These are phyloP conservation scores for Rhodotorula sp. DNA, from an alignment of 1,284 basidiomycete genomes.

Conservation along the genomic window DNA sequence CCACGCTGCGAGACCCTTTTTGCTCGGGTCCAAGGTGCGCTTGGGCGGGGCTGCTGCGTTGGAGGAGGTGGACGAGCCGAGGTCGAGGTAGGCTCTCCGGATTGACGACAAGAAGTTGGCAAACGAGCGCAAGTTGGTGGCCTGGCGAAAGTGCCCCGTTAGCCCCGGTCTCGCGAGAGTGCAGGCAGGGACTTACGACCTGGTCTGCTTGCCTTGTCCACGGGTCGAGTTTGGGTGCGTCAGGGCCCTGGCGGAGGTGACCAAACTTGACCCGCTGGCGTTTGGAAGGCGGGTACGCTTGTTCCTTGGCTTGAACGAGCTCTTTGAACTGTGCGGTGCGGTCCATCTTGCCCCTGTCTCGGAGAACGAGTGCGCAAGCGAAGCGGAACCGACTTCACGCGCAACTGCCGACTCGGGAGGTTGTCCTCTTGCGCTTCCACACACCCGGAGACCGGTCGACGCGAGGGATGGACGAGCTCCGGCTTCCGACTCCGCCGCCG, in stretches of 20 bases:
- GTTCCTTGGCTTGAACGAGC: constrained; percentile 18
- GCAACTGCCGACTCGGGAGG: neutral
- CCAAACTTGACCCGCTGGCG: constrained; percentile 26
- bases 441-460: neutral
- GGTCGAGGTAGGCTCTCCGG: constrained; percentile 73
- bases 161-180: neutral
- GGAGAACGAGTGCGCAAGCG: neutral
- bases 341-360: neutral
- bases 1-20: constrained; percentile 56
- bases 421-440: neutral
- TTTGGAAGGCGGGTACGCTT: constrained; percentile 9
- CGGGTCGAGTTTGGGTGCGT: constrained; percentile 8
- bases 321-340: constrained; percentile 37
- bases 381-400: too few species aligned
- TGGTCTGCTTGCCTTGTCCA: constrained; percentile 39
- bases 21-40: constrained; percentile 51
- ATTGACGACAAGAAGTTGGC: constrained; percentile 66
- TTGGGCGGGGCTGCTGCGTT: constrained; percentile 49
- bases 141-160: constrained; percentile 9
- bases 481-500: constrained; percentile 12
- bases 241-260: neutral
- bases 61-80: constrained; percentile 51
- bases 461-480: constrained; percentile 2
- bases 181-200: constrained; percentile 13
- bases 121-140: constrained; percentile 57